phyloP scores from a whole-genome alignment of 371 early-diverging fungal species.

The Basidiobolus meristosporus region DNA sequence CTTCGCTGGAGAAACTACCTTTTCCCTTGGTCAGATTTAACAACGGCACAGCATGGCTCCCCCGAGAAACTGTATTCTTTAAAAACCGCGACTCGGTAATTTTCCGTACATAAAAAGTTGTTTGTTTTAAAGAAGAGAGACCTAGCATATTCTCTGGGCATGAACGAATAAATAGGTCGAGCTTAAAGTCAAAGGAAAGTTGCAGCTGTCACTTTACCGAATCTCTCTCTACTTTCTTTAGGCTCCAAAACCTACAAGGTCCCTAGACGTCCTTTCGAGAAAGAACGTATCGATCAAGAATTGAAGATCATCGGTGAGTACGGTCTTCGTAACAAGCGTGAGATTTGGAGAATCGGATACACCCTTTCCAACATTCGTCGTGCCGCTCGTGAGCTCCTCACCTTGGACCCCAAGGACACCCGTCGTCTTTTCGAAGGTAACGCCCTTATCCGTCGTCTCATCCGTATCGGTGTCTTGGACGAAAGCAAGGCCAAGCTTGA shows the following conservation, averaged over 20 bases:
- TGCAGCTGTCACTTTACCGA: too few relatives aligned
- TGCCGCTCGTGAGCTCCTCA: constrained; percentile 99
- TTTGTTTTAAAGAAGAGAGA: constrained; percentile 5
- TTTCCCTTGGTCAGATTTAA: background rate
- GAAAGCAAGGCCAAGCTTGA: constrained; percentile 96
- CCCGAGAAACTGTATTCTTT: constrained; percentile 3
- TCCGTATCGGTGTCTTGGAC: constrained; percentile 95
- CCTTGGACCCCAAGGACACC: constrained; percentile 92
- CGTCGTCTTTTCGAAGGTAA: constrained; percentile 98
- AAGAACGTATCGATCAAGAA: constrained; percentile 97
- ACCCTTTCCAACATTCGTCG: constrained; percentile 98
- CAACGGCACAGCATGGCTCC: constrained; percentile 1
- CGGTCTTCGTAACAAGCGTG: constrained; percentile 99
- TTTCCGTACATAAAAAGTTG: background rate
- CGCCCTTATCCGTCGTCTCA: constrained; percentile 94
- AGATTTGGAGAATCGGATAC: constrained; percentile 96
- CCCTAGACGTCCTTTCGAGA: constrained; percentile 97
- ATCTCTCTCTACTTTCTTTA: background rate
- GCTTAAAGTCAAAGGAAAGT: too few relatives aligned
- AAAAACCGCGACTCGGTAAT: background rate
- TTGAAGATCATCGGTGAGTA: constrained; percentile 96
- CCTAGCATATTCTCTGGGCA: constrained; percentile 5
- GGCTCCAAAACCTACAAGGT: constrained; percentile 93
- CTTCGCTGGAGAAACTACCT: background rate
- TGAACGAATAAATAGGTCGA: constrained; percentile 4